Base-by-base conservation (phyloP, 2,329 filamentous ascomycete species). In the Ilyonectria robusta region DNA sequence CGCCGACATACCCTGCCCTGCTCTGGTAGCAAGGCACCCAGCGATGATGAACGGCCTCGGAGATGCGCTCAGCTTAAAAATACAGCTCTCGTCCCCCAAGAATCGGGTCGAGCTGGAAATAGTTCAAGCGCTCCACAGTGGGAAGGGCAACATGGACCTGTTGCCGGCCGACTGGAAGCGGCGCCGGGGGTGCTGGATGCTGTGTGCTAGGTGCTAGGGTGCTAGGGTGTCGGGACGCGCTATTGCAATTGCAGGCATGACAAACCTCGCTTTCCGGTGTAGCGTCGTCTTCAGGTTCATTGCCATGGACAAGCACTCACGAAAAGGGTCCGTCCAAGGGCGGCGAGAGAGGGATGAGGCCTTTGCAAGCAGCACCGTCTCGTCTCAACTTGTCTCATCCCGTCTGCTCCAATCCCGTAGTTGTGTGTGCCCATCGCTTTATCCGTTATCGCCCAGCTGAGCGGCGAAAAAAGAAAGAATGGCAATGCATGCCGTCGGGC, bases 181-280 rank as follows among this genome's bases (percentile, higher is more conserved):
- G 63, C 58, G 63, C 68, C 68, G 63, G 57, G 70, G 42, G 62
- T 59, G 31, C 65, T 63, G 54, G 21, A 54, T 53, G 46, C 58
- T 61, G 66, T 63, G 64, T 64, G 66, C 72, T 67, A 53, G 70
- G 64, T 33, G 13, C 48, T 53, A 53, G 48, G 65, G 66, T 64
- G 66, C 72, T 67, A 48, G 70, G 68, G 54, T 70, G 71, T 65
- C 64, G 66, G 61, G 47, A 69, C 40, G 58, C 72, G 69, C 73
- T 75, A 75, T 74, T 70, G 71, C 66, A 57, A 65, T 75, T 75
- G 62, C 66, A 65, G 72, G 70, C 73, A 75, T 67, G 62, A 55
- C 66, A 68, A 71, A 62, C 62, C 69, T 75, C 72, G 69, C 68
- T 72, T 68, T 73, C 58, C 61, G 73, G 65, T 66, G 62, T 70